Percentiles rank a stretch among this genome's conserved stretches.
Evolutionary conservation across 257 asterid genomes (phyloP).

Genomic region (Dorcoceras hygrometricum): DNA sequence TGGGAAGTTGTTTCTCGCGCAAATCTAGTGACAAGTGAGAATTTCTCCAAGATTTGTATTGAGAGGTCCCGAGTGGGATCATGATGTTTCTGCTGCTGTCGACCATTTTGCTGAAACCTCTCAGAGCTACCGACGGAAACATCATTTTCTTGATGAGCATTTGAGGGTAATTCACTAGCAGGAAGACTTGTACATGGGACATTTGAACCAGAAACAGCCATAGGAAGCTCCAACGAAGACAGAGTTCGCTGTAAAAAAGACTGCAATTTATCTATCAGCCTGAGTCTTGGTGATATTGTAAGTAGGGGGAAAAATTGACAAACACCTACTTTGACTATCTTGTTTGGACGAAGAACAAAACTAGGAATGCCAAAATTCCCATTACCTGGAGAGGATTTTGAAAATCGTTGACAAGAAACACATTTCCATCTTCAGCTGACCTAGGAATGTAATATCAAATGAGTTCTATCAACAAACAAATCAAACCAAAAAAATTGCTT

Average conservation of each 20-base stretch:
- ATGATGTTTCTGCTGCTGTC: conserved; percentile 55
- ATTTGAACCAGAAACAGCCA: conserved; percentile 59
- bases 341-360: conserved; percentile 11
- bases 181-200: conserved; percentile 43
- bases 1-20: conserved; percentile 99
- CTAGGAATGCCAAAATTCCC: conserved; percentile 18
- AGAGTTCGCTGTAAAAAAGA: conserved; percentile 62
- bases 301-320: background rate
- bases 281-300: conserved; percentile 2
- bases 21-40: conserved; percentile 91
- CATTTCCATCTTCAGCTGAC: conserved; percentile 94
- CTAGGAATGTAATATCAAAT: conserved; percentile 44
- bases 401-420: conserved; percentile 89
- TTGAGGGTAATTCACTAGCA: conserved; percentile 40
- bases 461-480: background rate
- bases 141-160: conserved; percentile 40
- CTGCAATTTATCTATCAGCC: conserved; percentile 13
- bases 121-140: conserved; percentile 38
- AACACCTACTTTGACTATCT: background rate
- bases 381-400: conserved; percentile 93
- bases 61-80: conserved; percentile 94
- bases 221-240: conserved; percentile 89
- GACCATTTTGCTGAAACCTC: conserved; percentile 52
- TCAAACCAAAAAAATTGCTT: conserved; percentile 7
- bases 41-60: conserved; percentile 90